These are phyloP conservation scores for Alternaria infectoria DNA, from an alignment of 2,329 filamentous ascomycete species.

Conservation along the genomic window DNA sequence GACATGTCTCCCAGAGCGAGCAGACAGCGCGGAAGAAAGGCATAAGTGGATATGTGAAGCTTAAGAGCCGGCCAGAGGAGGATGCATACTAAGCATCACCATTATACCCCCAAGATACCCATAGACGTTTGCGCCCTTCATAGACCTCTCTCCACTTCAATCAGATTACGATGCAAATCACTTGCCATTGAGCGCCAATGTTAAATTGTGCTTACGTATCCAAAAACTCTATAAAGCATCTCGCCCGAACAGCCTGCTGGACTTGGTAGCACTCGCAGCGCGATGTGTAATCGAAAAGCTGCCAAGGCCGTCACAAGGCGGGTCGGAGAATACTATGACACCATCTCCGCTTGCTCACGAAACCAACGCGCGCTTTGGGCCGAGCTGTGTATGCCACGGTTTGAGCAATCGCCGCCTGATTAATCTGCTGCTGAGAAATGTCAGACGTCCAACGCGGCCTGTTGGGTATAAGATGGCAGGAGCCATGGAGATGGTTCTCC, in stretches of 20 bases:
- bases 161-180: neutral
- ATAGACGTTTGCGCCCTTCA: neutral
- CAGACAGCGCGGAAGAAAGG: slow-evolving; percentile 41
- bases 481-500: slow-evolving; percentile 2
- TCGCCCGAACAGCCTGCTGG: slow-evolving; percentile 15
- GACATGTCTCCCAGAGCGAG: slow-evolving; percentile 21
- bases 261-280: slow-evolving; percentile 3
- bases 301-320: slow-evolving; percentile 41
- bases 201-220: slow-evolving; percentile 14
- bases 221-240: neutral
- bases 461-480: slow-evolving; percentile 1
- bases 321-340: slow-evolving; percentile 37
- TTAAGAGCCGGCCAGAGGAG: slow-evolving; percentile 50
- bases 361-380: slow-evolving; percentile 23
- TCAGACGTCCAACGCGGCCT: slow-evolving; percentile 2
- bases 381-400: slow-evolving; percentile 14
- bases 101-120: slow-evolving; percentile 4
- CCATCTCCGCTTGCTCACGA: slow-evolving; percentile 40
- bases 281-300: slow-evolving; percentile 23
- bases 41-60: slow-evolving; percentile 54
- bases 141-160: neutral
- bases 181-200: neutral
- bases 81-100: neutral
- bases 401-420: slow-evolving; percentile 18
- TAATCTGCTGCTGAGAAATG: slow-evolving; percentile 37